Conservation (phyloP, 2,329 filamentous ascomycete genomes). For the Pestalotiopsis sp. region DNA sequence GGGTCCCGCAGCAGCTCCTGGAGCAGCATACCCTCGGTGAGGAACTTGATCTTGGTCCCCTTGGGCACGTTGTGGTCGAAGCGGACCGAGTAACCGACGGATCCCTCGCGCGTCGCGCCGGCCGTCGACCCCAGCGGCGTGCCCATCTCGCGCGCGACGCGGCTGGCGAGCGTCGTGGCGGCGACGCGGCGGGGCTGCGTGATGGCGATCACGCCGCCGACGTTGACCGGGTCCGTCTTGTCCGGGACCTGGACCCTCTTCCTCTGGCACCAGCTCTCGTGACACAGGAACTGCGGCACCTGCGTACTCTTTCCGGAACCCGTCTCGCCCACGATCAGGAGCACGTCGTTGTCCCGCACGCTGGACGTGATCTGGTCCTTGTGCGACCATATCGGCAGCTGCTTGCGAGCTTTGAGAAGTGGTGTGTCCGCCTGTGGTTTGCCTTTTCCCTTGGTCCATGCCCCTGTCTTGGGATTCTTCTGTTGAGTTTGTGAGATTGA, state of each 20-base stretch:
- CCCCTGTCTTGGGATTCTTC: constrained; percentile 1
- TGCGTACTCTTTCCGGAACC: constrained; percentile 98
- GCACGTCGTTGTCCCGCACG: constrained; percentile 68
- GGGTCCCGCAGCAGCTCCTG: constrained; percentile 92
- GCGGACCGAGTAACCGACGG: constrained; percentile 90
- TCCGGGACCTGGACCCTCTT: constrained; percentile 53
- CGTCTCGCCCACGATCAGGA: constrained; percentile 90
- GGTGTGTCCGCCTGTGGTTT: constrained; percentile 14
- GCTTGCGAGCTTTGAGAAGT: constrained; percentile 54
- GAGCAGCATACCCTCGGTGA: constrained; percentile 95
- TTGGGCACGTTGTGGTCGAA: constrained; percentile 88
- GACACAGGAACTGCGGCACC: constrained; percentile 84
- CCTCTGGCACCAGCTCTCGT: constrained; percentile 77
- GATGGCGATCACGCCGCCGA: constrained; percentile 85
- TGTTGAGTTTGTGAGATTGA: not conserved
- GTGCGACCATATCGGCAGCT: constrained; percentile 80
- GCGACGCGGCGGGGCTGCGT: constrained; percentile 94
- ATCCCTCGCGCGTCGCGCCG: constrained; percentile 39
- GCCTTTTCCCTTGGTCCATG: not conserved
- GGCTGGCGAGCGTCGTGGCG: constrained; percentile 84
- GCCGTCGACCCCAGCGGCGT: constrained; percentile 48
- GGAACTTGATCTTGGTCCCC: constrained; percentile 85
- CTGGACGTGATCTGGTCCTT: constrained; percentile 68
- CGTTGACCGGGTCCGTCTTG: constrained; percentile 45
- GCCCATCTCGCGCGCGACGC: constrained; percentile 78